Evolutionary conservation across 441 rosid species (phyloP), one percentile per base, ranked within the genome.

Genomic region (Croton laevigatus): DNA sequence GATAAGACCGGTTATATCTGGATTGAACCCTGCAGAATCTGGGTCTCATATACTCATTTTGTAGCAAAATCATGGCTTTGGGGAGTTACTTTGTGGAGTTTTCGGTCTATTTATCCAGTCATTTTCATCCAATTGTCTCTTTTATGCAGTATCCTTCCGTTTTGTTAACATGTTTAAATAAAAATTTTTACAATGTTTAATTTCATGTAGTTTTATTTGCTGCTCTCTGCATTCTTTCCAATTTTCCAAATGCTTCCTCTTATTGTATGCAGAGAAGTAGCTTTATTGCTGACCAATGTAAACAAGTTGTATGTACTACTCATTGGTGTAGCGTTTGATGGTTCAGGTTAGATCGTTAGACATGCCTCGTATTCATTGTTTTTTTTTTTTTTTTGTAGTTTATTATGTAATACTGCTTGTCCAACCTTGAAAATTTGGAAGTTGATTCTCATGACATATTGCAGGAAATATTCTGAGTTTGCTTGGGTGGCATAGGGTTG

Each of bases 271-370:
- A 92, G 98, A 76, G 94, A 91, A 86, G 89, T 86, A 44, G 88
- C 85, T 70, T 70, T 94, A 62, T 65, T 91, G 67, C 71, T 81
- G 73, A 90, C 94, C 84, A 91, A 80, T 65, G 80, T 82, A 78
- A 78, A 78, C 71, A 88, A 82, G 88, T 63, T 91, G 67, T 86
- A 91, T 62, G 81, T 94, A 72, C 82, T 94, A 68, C 94, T 89
- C 44, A 42, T 91, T 71, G 94, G 85, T 44, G 71, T 79, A 59
- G 77, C 85, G 69, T 75, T 77, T 74, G 88, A 88, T 75, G 79
- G 80, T 42, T 81, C 96, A 88, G 98, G 97, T 94, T 76, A 75
- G 78, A 32, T 71, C 45, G 42, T 17, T 51, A 67, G 63, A 77
- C 70, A 48, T 62, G 66, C 38, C 62, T 70, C 75, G 65, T 59